Conservation (phyloP, 2,329 filamentous ascomycete species). For the Paraconiothyrium sp. region DNA sequence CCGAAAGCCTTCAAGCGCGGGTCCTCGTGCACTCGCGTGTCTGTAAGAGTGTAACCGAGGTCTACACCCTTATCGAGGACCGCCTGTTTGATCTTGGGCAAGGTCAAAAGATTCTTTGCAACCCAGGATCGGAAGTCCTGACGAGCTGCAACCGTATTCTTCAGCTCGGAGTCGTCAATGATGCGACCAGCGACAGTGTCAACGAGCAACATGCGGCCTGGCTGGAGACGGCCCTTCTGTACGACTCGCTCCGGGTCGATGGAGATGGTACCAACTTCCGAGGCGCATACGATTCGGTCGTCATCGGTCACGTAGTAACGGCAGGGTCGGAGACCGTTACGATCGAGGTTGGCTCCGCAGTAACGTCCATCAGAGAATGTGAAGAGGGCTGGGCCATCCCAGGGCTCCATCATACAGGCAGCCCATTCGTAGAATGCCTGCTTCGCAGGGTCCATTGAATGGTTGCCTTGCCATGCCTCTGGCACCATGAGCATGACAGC, state of each 20-base stretch:
- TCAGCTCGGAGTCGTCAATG: constrained; percentile 92
- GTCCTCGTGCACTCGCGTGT: constrained; percentile 80
- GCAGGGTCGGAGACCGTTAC: constrained; percentile 94
- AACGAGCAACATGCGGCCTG: constrained; percentile 94
- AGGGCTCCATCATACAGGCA: constrained; percentile 98
- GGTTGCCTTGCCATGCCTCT: constrained; percentile 96
- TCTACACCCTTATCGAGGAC: constrained; percentile 68
- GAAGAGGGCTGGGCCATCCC: constrained; percentile 96
- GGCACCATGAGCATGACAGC: constrained; percentile 99
- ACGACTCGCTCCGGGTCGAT: constrained; percentile 91
- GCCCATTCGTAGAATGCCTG: constrained; percentile 99
- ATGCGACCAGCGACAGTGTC: constrained; percentile 91
- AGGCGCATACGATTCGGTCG: constrained; percentile 96
- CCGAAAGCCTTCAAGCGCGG: constrained; percentile 86
- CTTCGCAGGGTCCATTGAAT: constrained; percentile 91
- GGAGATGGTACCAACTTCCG: constrained; percentile 91
- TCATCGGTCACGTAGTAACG: constrained; percentile 97
- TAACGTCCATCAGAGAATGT: constrained; percentile 96
- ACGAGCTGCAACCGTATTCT: constrained; percentile 84
- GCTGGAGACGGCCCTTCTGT: constrained; percentile 92
- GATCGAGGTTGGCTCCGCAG: constrained; percentile 95
- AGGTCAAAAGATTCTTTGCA: constrained; percentile 81
- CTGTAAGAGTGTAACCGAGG: constrained; percentile 73
- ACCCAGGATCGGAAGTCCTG: constrained; percentile 91
- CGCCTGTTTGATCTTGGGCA: constrained; percentile 77